Percentiles rank a stretch among this genome's conserved stretches.
Evolutionary conservation across 2,329 filamentous ascomycete species (phyloP).

Genomic region (Sphaerulina vaccinii): DNA sequence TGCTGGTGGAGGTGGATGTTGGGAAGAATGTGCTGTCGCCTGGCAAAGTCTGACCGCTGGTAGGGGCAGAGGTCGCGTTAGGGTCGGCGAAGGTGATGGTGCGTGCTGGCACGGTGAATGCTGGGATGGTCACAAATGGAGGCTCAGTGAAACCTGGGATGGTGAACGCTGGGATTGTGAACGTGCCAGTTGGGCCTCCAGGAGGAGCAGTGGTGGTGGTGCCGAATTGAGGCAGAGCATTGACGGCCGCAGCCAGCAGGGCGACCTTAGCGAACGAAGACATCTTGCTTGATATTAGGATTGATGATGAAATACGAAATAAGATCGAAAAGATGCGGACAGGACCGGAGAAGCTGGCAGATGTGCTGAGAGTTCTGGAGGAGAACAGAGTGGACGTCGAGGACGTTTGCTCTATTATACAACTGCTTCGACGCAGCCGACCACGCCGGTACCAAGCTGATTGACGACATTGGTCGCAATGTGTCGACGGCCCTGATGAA

Average conservation of each 20-base stretch:
- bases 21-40: too few relatives aligned
- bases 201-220: constrained; percentile 1
- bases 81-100: constrained; percentile 1
- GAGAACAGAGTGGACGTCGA: neutral
- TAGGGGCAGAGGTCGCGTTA: too few relatives aligned
- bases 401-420: constrained; percentile 5
- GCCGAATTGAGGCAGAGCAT: constrained; percentile 7
- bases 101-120: constrained; percentile 4
- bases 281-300: constrained; percentile 3
- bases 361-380: neutral
- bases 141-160: constrained; percentile 1
- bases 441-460: neutral
- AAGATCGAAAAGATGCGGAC: neutral
- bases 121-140: constrained; percentile 1
- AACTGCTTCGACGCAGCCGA: neutral
- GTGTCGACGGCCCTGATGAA: neutral
- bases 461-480: neutral
- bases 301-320: constrained; percentile 4
- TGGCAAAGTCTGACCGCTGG: too few relatives aligned
- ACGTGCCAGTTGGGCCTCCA: neutral
- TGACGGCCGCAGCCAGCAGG: constrained; percentile 7
- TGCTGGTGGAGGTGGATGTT: too few relatives aligned
- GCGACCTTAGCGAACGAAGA: constrained; percentile 4
- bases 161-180: neutral
- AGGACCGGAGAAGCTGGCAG: neutral